Percentiles rank a stretch among this genome's conserved stretches.
phyloP scores from a whole-genome alignment of 768 basidiomycete species.

The Collybiopsis luxurians region DNA sequence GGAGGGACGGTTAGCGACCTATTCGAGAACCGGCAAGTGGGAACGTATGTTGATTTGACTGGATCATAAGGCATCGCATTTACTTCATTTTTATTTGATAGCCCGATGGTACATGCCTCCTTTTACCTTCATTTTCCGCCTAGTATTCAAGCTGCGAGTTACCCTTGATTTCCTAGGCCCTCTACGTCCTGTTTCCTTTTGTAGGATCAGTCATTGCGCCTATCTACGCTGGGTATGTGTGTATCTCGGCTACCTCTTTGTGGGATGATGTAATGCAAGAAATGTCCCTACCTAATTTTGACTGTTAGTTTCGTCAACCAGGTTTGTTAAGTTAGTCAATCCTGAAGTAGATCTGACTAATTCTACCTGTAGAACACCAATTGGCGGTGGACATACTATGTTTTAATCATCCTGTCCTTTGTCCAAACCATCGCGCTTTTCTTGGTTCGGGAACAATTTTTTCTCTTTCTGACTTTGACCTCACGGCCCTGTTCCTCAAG shows the following conservation, averaged over 20 bases:
- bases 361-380: constrained; percentile 38
- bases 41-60: constrained; percentile 41
- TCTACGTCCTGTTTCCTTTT: constrained; percentile 56
- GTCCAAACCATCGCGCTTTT: constrained; percentile 49
- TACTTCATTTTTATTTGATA: background rate
- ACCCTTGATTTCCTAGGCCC: constrained; percentile 40
- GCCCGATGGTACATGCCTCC: background rate
- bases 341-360: background rate
- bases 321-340: constrained; percentile 25
- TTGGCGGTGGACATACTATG: constrained; percentile 80
- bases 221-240: constrained; percentile 51
- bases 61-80: background rate
- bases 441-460: constrained; percentile 32
- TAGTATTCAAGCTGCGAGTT: background rate
- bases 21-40: constrained; percentile 55
- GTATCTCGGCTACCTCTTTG: too few relatives aligned
- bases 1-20: constrained; percentile 57
- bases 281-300: too few relatives aligned
- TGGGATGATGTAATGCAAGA: too few relatives aligned
- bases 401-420: constrained; percentile 69
- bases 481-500: constrained; percentile 23
- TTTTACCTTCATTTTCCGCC: background rate
- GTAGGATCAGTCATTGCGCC: constrained; percentile 54
- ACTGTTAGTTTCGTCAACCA: constrained; percentile 66
- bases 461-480: background rate